phyloP scores from a whole-genome alignment of 2,329 filamentous ascomycete genomes.

The Rutstroemia sp. region DNA sequence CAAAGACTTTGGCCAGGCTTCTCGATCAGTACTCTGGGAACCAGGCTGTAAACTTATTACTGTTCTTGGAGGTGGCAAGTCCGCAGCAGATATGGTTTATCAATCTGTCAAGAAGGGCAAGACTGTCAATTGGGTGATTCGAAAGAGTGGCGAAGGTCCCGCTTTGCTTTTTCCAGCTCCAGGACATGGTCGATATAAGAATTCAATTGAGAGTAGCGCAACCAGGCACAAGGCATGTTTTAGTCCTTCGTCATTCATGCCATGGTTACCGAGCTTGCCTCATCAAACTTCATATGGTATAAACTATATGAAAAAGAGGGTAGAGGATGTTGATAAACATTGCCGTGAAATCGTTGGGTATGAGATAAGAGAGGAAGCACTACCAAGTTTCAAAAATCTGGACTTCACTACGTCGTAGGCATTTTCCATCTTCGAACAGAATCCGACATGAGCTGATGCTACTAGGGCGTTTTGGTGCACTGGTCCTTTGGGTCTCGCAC shows the following conservation, averaged over 20 bases:
- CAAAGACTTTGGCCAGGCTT: conserved; percentile 7
- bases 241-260: conserved; percentile 3
- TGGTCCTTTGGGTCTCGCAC: conserved; percentile 22
- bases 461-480: conserved; percentile 23
- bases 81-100: conserved; percentile 6
- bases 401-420: conserved; percentile 4
- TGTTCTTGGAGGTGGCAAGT: conserved; percentile 8
- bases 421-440: not conserved
- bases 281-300: not conserved
- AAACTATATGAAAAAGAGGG: not conserved
- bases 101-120: not conserved
- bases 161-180: not conserved
- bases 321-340: not conserved
- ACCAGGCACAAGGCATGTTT: not conserved
- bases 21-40: not conserved
- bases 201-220: conserved; percentile 11
- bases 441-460: not conserved
- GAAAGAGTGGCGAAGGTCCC: conserved; percentile 4
- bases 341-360: not conserved
- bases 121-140: conserved; percentile 1
- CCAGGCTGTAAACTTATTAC: not conserved
- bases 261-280: not conserved
- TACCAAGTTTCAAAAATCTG: not conserved
- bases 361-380: not conserved
- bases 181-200: conserved; percentile 1